Conservation (phyloP, 73 alveolate genomes). For the Breviolum minutum region DNA sequence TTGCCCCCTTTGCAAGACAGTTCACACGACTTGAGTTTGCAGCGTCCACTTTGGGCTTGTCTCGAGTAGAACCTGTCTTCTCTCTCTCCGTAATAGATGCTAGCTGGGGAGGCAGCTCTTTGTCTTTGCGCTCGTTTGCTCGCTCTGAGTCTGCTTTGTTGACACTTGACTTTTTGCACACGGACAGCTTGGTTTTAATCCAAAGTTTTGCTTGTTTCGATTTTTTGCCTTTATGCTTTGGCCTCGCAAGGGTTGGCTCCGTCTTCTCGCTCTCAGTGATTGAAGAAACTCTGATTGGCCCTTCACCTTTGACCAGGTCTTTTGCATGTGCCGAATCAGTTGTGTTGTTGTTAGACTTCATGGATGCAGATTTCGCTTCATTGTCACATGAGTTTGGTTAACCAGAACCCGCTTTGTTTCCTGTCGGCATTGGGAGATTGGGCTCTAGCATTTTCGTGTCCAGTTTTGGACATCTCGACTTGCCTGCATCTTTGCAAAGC, state of each 20-base stretch:
- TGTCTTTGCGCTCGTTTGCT: background rate
- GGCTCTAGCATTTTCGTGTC: background rate
- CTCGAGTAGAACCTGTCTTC: background rate
- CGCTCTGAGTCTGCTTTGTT: background rate
- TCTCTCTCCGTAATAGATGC: background rate
- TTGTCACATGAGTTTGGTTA: background rate
- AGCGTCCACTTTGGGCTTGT: background rate
- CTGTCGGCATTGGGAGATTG: background rate
- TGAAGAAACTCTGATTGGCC: background rate
- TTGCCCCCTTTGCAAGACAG: background rate
- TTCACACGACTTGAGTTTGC: background rate
- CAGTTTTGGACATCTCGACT: background rate
- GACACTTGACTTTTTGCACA: background rate
- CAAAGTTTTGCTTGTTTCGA: background rate
- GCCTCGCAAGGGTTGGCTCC: slow-evolving; percentile 25
- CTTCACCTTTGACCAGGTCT: background rate
- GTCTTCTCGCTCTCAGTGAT: slow-evolving; percentile 34
- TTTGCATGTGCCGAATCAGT: background rate
- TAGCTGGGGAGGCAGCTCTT: background rate
- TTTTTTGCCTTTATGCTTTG: background rate
- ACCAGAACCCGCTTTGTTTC: background rate
- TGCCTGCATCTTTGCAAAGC: background rate
- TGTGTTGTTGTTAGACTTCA: background rate
- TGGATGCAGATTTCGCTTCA: background rate
- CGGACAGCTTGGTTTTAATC: background rate